phyloP scores from a whole-genome alignment of 768 basidiomycete genomes.

The Peribolospora kevripleyi region DNA sequence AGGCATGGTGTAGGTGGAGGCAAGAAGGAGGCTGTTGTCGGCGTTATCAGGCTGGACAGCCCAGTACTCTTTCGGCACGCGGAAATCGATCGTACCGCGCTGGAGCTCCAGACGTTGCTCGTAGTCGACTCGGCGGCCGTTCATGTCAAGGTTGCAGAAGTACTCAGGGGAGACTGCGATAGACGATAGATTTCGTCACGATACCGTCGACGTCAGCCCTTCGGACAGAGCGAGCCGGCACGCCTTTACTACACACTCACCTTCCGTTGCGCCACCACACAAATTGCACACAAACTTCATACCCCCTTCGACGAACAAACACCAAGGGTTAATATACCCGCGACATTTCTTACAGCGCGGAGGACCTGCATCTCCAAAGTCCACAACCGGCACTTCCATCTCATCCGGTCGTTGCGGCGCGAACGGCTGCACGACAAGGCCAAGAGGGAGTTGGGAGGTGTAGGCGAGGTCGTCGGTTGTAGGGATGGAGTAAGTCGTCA shows the following conservation, averaged over 20 bases:
- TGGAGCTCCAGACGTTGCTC: slow-evolving; percentile 59
- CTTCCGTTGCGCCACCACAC: slow-evolving; percentile 58
- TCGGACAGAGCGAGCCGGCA: neutral
- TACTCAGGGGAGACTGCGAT: slow-evolving; percentile 48
- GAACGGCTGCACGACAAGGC: slow-evolving; percentile 70
- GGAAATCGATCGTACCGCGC: slow-evolving; percentile 77
- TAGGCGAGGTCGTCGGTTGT: slow-evolving; percentile 48
- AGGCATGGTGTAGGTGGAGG: slow-evolving; percentile 30
- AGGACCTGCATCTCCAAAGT: slow-evolving; percentile 47
- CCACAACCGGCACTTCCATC: slow-evolving; percentile 51
- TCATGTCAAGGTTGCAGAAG: slow-evolving; percentile 58
- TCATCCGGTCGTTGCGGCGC: slow-evolving; percentile 43
- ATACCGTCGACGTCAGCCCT: neutral
- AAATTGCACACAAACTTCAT: slow-evolving; percentile 78
- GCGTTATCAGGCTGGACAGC: slow-evolving; percentile 22
- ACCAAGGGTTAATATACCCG: slow-evolving; percentile 87
- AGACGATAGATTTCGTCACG: neutral
- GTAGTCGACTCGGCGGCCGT: slow-evolving; percentile 54
- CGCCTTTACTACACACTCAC: slow-evolving; percentile 25
- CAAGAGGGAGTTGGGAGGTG: slow-evolving; percentile 64
- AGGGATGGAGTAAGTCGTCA: slow-evolving; percentile 76
- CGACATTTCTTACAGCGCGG: slow-evolving; percentile 62
- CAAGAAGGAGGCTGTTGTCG: slow-evolving; percentile 32
- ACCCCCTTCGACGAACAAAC: slow-evolving; percentile 57
- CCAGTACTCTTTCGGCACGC: slow-evolving; percentile 65